Conservation (phyloP, 805 yeast genomes). For the Ogataea minuta region DNA sequence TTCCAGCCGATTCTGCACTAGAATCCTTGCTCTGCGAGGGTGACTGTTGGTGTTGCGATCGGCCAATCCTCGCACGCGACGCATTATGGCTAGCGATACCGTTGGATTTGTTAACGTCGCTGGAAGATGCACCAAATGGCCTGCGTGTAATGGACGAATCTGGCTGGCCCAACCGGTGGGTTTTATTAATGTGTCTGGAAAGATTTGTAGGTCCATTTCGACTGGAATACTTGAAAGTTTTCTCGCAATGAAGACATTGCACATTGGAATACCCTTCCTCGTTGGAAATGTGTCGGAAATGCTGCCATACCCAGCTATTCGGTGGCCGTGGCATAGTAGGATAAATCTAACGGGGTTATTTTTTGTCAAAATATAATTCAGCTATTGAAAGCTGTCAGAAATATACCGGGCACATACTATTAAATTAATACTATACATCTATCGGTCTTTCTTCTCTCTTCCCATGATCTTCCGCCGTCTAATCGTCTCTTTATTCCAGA, state of each 20-base stretch:
- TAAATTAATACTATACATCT: background rate
- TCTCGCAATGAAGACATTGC: constrained; percentile 31
- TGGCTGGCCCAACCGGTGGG: constrained; percentile 30
- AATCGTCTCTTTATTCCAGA: constrained; percentile 84
- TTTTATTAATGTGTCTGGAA: constrained; percentile 31
- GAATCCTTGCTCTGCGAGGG: constrained; percentile 13
- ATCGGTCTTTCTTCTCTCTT: constrained; percentile 17
- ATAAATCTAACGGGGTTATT: background rate
- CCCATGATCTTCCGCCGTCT: constrained; percentile 44
- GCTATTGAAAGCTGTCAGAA: background rate
- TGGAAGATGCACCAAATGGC: constrained; percentile 22
- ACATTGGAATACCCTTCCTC: constrained; percentile 26
- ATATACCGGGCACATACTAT: background rate
- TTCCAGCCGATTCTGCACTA: constrained; percentile 12
- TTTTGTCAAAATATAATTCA: background rate
- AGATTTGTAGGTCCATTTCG: constrained; percentile 37
- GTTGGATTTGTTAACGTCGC: constrained; percentile 1
- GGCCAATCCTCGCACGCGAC: background rate
- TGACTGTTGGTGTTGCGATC: constrained; percentile 4
- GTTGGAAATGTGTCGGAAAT: constrained; percentile 29
- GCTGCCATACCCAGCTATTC: constrained; percentile 37
- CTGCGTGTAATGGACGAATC: constrained; percentile 28
- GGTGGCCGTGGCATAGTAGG: constrained; percentile 36
- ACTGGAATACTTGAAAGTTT: constrained; percentile 30
- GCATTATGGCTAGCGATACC: background rate